Conservation (phyloP, 1,139 yeast genomes). For the Debaryomyces fabryi region DNA sequence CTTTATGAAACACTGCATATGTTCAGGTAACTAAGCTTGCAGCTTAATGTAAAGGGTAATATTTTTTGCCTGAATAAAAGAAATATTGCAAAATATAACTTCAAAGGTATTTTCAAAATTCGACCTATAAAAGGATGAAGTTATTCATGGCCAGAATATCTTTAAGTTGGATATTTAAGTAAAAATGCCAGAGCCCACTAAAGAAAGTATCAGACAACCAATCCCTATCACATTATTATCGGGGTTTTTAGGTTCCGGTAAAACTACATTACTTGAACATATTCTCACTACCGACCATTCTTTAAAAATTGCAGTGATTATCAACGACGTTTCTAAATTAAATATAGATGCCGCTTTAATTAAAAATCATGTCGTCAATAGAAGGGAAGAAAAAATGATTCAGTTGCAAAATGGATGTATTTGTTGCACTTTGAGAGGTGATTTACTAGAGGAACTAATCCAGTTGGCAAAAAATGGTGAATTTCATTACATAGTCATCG, state of each 20-base stretch:
- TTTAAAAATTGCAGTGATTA: slow-evolving; percentile 43
- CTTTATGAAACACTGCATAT: background rate
- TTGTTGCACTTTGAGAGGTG: slow-evolving; percentile 51
- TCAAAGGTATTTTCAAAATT: background rate
- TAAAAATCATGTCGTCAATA: slow-evolving; percentile 39
- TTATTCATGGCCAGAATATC: background rate
- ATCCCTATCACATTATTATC: slow-evolving; percentile 47
- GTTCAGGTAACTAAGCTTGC: background rate
- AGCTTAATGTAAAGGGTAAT: background rate
- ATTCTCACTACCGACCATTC: slow-evolving; percentile 43
- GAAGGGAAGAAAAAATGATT: slow-evolving; percentile 44
- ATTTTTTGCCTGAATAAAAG: background rate
- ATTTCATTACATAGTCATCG: slow-evolving; percentile 46
- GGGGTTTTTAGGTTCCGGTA: slow-evolving; percentile 50
- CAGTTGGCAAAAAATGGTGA: slow-evolving; percentile 33
- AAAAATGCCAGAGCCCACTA: slow-evolving; percentile 19
- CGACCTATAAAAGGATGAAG: background rate
- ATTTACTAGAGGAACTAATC: slow-evolving; percentile 44
- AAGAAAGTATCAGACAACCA: slow-evolving; percentile 16
- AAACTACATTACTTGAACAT: slow-evolving; percentile 46
- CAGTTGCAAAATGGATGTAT: slow-evolving; percentile 52
- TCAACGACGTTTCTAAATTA: slow-evolving; percentile 43
- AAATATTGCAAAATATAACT: background rate
- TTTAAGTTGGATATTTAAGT: background rate
- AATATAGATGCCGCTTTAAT: slow-evolving; percentile 47